Base-by-base conservation (phyloP, 2,329 filamentous ascomycete species). In the Aspergillus bombycis region DNA sequence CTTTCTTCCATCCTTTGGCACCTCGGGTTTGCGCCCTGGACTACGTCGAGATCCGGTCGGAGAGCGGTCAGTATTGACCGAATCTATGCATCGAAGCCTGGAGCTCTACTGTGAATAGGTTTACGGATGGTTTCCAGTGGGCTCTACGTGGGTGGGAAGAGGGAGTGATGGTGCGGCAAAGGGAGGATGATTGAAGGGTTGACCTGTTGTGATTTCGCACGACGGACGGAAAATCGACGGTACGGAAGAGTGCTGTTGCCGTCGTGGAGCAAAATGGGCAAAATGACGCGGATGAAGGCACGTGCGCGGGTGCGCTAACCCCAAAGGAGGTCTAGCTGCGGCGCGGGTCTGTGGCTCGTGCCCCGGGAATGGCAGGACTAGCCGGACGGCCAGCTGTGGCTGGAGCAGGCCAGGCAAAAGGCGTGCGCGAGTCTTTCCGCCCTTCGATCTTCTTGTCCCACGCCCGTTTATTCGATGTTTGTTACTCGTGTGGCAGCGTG, bases 291-390 rank as follows among this genome's bases (percentile, higher is more conserved):
- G 54, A 26, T 58, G 11, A 21, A 4, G 60, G 60, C 60, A 62
- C 60, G 60, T 62, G 60, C 60, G 34, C 23, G 19, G 34, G 30
- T 4, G 5, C 57, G 46, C 64, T 67, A 67, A 32, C 19, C 64
- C 62, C 19, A 43, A 53, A 54, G 4, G n/a, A 43, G 55, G 5
- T 5, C 57, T 66, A 66, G 45, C 28, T 52, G 63, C 19, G 48
- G 48, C 48, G 48, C 48, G 48, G 10, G 11, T 21, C 48, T 52
- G 48, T 67, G 65, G 65, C 65, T 57, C 14, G 36, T 59, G 45
- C 21, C 43, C 21, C 45, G 45, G 41, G 28, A 58, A 52, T 52
- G 48, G 48, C 48, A 52, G 48, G 48, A 52, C 48, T 52, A 52
- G 56, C 56, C 56, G 30, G 56, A 58, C 10, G 41, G 41, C 41